A percentile compares a stretch with the other conserved stretches of the same genome.
Evolutionary conservation across 2,329 filamentous ascomycete species (phyloP).

Genomic region (Aureobasidium mangrovei): DNA sequence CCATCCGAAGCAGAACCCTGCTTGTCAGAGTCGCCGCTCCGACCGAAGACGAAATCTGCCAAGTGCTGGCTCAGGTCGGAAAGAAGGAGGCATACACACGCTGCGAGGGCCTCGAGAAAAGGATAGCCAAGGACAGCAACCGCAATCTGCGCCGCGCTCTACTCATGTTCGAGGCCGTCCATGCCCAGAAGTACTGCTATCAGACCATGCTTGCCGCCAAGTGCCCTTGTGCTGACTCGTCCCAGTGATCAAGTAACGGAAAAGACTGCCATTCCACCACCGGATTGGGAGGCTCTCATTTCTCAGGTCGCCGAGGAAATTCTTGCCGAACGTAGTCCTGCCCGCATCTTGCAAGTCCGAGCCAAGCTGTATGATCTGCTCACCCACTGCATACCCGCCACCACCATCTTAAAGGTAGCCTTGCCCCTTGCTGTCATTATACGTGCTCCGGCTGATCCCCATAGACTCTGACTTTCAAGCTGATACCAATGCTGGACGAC

Average conservation of each 20-base stretch:
- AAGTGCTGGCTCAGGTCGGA: slow-evolving; percentile 59
- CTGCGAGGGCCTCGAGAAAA: slow-evolving; percentile 64
- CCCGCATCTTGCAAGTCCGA: slow-evolving; percentile 76
- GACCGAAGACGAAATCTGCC: slow-evolving; percentile 73
- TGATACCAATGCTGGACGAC: slow-evolving; percentile 81
- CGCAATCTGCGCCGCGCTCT: slow-evolving; percentile 83
- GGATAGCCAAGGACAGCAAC: slow-evolving; percentile 83
- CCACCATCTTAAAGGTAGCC: slow-evolving; percentile 72
- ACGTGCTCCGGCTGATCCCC: slow-evolving; percentile 6
- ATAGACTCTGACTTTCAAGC: slow-evolving; percentile 79
- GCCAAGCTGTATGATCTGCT: slow-evolving; percentile 94
- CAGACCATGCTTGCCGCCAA: slow-evolving; percentile 25
- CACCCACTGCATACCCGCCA: slow-evolving; percentile 93
- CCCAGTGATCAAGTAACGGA: slow-evolving; percentile 81
- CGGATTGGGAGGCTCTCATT: slow-evolving; percentile 94
- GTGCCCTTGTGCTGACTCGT: background rate
- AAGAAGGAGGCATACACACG: slow-evolving; percentile 79
- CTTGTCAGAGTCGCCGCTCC: slow-evolving; percentile 88
- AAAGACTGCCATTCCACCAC: slow-evolving; percentile 79
- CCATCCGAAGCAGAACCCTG: slow-evolving; percentile 84
- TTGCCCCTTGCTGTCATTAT: background rate
- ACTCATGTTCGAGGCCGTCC: slow-evolving; percentile 94
- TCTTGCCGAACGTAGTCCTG: slow-evolving; percentile 83
- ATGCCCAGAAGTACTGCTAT: slow-evolving; percentile 78
- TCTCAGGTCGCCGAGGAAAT: slow-evolving; percentile 86